phyloP scores from a whole-genome alignment of 768 basidiomycete genomes.

The Asterophora parasitica region DNA sequence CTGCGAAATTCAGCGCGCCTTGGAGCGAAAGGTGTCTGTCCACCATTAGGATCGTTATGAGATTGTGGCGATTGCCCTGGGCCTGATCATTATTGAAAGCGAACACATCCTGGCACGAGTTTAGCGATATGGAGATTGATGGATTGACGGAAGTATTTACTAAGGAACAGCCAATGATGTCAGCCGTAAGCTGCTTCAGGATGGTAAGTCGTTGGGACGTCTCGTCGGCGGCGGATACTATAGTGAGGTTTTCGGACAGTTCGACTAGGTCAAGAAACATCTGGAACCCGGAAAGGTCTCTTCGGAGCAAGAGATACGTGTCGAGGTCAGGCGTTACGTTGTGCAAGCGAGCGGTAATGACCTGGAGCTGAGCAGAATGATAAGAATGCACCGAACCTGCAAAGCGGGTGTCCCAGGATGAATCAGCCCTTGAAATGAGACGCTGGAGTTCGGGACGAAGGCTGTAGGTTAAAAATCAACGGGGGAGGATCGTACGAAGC shows the following conservation, averaged over 20 bases:
- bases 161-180: constrained; percentile 51
- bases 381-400: constrained; percentile 29
- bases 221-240: constrained; percentile 27
- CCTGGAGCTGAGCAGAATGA: constrained; percentile 28
- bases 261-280: constrained; percentile 52
- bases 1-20: constrained; percentile 41
- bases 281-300: constrained; percentile 44
- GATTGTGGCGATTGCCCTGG: constrained; percentile 33
- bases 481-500: constrained; percentile 5
- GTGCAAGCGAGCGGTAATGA: constrained; percentile 21
- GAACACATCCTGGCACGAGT: constrained; percentile 48
- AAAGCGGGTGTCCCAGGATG: constrained; percentile 40
- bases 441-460: constrained; percentile 34
- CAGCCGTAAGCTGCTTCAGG: constrained; percentile 37
- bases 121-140: constrained; percentile 4
- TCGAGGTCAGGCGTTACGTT: constrained; percentile 36
- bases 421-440: constrained; percentile 26
- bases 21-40: constrained; percentile 42
- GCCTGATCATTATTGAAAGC: constrained; percentile 47
- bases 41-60: constrained; percentile 46
- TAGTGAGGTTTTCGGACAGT: constrained; percentile 40
- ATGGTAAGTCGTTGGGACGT: constrained; percentile 23
- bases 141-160: constrained; percentile 26
- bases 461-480: constrained; percentile 22
- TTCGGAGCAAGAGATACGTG: constrained; percentile 40